Percentiles rank a stretch among this genome's conserved stretches.
Conservation (phyloP, 1,139 yeast genomes). For the Hemisphaericaspora xylanilytica region DNA sequence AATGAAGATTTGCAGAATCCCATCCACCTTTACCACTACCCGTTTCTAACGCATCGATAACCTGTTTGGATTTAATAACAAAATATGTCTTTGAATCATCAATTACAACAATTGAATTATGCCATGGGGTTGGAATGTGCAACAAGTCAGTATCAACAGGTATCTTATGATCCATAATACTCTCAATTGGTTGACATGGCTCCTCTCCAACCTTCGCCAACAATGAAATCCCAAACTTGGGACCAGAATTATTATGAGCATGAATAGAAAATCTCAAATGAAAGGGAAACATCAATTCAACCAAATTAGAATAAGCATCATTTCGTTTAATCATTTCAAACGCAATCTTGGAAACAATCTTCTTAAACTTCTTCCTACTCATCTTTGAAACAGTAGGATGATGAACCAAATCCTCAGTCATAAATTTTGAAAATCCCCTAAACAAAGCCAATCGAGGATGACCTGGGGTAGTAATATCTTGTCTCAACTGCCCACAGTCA, state of each 20-base stretch:
- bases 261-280: slow-evolving; percentile 60
- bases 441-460: slow-evolving; percentile 54
- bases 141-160: slow-evolving; percentile 43
- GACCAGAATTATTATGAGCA: slow-evolving; percentile 57
- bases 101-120: slow-evolving; percentile 51
- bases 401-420: slow-evolving; percentile 53
- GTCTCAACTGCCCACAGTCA: slow-evolving; percentile 33
- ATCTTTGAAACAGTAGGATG: slow-evolving; percentile 36
- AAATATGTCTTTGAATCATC: slow-evolving; percentile 24
- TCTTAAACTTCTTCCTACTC: slow-evolving; percentile 51
- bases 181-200: slow-evolving; percentile 37
- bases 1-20: slow-evolving; percentile 18
- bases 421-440: slow-evolving; percentile 58
- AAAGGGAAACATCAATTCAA: slow-evolving; percentile 57
- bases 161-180: slow-evolving; percentile 26
- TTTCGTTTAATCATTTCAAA: slow-evolving; percentile 64
- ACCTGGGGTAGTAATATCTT: slow-evolving; percentile 35
- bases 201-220: slow-evolving; percentile 32
- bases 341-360: slow-evolving; percentile 51
- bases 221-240: slow-evolving; percentile 55
- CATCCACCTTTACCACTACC: slow-evolving; percentile 27
- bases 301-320: slow-evolving; percentile 63
- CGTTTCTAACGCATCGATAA: slow-evolving; percentile 21
- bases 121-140: slow-evolving; percentile 70
- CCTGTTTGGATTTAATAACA: slow-evolving; percentile 29